Conservation (phyloP, 352 stramenopile genomes). For the Globisporangium camurandrum region DNA sequence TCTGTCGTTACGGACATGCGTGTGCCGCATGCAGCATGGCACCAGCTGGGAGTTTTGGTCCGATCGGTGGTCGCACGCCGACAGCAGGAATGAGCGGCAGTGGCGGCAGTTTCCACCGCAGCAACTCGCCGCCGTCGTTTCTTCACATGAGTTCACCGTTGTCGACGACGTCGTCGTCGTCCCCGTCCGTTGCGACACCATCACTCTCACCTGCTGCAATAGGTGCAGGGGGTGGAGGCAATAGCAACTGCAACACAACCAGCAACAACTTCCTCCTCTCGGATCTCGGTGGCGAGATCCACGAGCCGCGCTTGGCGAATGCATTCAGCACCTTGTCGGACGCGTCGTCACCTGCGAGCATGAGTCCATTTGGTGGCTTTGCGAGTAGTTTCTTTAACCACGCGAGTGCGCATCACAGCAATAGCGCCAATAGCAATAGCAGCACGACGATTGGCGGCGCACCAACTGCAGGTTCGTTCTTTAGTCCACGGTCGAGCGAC, state of each 20-base stretch:
- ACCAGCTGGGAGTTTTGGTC: constrained; percentile 29
- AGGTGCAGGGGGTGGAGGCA: too few species aligned
- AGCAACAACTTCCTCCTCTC: constrained; percentile 28
- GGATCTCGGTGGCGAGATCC: constrained; percentile 51
- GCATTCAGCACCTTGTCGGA: constrained; percentile 14
- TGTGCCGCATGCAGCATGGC: constrained; percentile 3
- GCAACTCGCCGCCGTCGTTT: constrained; percentile 12
- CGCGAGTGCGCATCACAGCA: too few species aligned
- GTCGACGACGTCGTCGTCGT: background rate
- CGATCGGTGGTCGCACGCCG: constrained; percentile 27
- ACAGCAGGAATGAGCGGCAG: constrained; percentile 2
- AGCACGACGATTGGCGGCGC: background rate
- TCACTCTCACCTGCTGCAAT: too few species aligned
- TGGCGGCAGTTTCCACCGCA: constrained; percentile 9
- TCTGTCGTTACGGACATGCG: too few species aligned
- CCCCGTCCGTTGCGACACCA: background rate
- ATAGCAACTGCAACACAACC: constrained; percentile 3
- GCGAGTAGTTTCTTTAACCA: too few species aligned
- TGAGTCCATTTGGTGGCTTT: constrained; percentile 28
- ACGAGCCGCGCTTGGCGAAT: constrained; percentile 18
- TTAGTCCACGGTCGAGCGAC: background rate
- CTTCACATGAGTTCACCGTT: constrained; percentile 2
- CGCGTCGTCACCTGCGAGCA: constrained; percentile 6
- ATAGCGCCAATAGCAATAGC: too few species aligned
- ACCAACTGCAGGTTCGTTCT: constrained; percentile 1